Conservation (phyloP, 352 stramenopile species). For the Thraustotheca clavata region DNA sequence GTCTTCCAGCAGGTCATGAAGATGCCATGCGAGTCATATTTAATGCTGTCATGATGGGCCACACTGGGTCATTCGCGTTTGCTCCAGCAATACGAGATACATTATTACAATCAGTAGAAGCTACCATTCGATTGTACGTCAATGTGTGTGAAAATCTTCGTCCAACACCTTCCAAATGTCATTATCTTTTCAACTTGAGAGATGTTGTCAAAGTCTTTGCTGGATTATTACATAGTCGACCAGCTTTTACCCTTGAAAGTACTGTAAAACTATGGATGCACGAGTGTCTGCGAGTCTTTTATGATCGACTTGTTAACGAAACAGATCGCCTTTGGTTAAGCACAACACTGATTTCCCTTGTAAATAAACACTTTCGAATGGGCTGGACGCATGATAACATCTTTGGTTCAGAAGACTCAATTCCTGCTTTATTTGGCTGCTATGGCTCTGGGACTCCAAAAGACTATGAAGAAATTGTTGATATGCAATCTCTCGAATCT, state of each 20-base stretch:
- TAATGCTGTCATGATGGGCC: constrained; percentile 67
- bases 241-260: constrained; percentile 30
- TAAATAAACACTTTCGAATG: constrained; percentile 51
- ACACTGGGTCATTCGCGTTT: constrained; percentile 27
- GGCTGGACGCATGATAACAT: constrained; percentile 45
- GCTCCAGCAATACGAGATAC: constrained; percentile 45
- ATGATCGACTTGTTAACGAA: constrained; percentile 82
- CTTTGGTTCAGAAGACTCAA: constrained; percentile 3
- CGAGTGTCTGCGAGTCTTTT: constrained; percentile 87
- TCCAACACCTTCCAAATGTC: constrained; percentile 68
- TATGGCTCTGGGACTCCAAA: not conserved
- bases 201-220: constrained; percentile 65
- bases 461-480: constrained; percentile 54
- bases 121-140: constrained; percentile 55
- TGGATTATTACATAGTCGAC: constrained; percentile 14
- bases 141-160: constrained; percentile 43
- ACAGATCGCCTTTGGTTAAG: constrained; percentile 84
- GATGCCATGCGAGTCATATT: constrained; percentile 86
- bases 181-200: constrained; percentile 80
- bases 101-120: constrained; percentile 42
- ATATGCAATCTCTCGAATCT: constrained; percentile 51
- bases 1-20: constrained; percentile 61
- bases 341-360: constrained; percentile 58
- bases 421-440: constrained; percentile 3
- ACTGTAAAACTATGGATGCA: constrained; percentile 83